Base-by-base conservation (phyloP, 2,329 filamentous ascomycete species). In the Cladosporium oxysporum region DNA sequence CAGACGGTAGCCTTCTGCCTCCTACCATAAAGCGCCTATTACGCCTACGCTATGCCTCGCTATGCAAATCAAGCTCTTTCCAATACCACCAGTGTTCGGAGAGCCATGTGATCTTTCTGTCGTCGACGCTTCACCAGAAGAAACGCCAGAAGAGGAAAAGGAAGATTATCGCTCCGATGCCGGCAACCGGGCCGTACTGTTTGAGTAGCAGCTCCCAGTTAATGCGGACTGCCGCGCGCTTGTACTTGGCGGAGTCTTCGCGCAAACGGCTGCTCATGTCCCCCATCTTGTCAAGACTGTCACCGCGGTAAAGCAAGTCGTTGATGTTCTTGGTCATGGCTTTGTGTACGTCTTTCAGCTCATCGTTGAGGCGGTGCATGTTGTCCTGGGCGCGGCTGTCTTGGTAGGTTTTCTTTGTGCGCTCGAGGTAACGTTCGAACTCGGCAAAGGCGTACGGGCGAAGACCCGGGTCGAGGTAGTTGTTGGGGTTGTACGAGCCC, bases 321-420 rank as follows among this genome's bases (percentile, higher is more conserved):
- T 99, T 95, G 72, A 99, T 98, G 79, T 99, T 99, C 87, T 98
- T 98, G 65, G 93, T 98, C 96, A 99, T 99, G 76, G 99, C 93
- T 82, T 97, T 93, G 1, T 95, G 98, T 64, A 99, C 96, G 80
- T 98, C 95, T 78, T 93, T 90, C 71, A 99, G 87, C 84, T 99
- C 96, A 76, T 97, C 92, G 76, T 99, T 98, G 71, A 99, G 84
- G 81, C 94, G 93, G 79, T 96, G 92, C 66, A 99, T 87, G 80
- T 98, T 98, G 80, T 93, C 91, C 16, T 91, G 88, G 18, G 95
- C 95, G 70, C 95, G 89, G 64, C 91, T 88, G 79, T 99, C 95
- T 73, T 95, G 91, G 80, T 99, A 99, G 31, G 93, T 93, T 73
- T 93, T 90, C 81, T 94, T 95, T 49, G 93, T 96, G 77, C 92